A percentile compares a stretch with the other conserved stretches of the same genome.
These are phyloP conservation scores for Rhizophora apiculata DNA, from an alignment of 345 rosid genomes.

Conservation along the genomic window DNA sequence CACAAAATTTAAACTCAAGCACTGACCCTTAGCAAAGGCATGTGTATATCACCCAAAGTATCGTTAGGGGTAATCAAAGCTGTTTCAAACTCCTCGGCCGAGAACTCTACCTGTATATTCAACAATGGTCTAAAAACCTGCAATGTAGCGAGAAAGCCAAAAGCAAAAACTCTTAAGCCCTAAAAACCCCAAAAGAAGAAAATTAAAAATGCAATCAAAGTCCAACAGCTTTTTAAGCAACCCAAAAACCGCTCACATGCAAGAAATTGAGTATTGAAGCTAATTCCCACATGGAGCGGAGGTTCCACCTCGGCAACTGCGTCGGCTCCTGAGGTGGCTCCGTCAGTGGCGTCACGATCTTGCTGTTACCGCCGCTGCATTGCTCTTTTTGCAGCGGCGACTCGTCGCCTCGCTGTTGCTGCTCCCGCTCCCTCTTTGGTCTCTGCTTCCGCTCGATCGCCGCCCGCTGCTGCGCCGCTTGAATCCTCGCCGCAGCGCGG, in stretches of 20 bases:
- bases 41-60: conserved; percentile 87
- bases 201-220: conserved; percentile 10
- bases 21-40: conserved; percentile 93
- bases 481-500: conserved; percentile 73
- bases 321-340: conserved; percentile 63
- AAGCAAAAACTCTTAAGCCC: conserved; percentile 12
- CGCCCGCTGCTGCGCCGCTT: conserved; percentile 53
- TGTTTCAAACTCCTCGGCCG: conserved; percentile 96
- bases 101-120: conserved; percentile 81
- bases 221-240: conserved; percentile 12
- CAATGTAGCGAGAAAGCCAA: conserved; percentile 8
- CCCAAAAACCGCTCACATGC: conserved; percentile 60
- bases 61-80: conserved; percentile 84
- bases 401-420: conserved; percentile 29
- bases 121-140: conserved; percentile 85
- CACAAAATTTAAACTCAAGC: conserved; percentile 17
- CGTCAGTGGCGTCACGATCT: conserved; percentile 75
- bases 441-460: conserved; percentile 56
- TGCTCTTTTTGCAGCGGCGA: conserved; percentile 40
- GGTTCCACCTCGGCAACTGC: conserved; percentile 88
- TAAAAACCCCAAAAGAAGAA: conserved; percentile 6
- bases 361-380: conserved; percentile 48
- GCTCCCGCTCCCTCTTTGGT: conserved; percentile 47
- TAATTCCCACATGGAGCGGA: conserved; percentile 98
- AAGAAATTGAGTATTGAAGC: conserved; percentile 93